A percentile compares a stretch with the other conserved stretches of the same genome.
These are phyloP conservation scores for Murraya paniculata DNA, from an alignment of 345 rosid genomes.

Conservation along the genomic window DNA sequence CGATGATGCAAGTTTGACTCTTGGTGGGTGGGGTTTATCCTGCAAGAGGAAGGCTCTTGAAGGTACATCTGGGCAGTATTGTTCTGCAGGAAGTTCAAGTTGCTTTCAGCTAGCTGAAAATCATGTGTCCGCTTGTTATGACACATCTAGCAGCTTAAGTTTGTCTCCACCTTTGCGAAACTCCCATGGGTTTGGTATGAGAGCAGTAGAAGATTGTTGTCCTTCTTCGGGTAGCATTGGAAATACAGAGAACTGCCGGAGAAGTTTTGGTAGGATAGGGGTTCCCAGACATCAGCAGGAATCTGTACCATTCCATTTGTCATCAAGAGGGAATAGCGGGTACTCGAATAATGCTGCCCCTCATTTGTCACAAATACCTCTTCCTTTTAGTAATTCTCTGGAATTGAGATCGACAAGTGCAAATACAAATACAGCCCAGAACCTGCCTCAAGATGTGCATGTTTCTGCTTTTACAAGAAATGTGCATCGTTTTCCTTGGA, in stretches of 20 bases:
- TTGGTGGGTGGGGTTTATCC: constrained; percentile 67
- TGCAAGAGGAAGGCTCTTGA: constrained; percentile 93
- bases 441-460: constrained; percentile 43
- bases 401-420: constrained; percentile 45
- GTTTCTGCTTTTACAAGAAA: constrained; percentile 54
- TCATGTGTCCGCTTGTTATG: constrained; percentile 36
- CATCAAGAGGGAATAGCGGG: constrained; percentile 42
- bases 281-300: constrained; percentile 56
- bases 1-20: constrained; percentile 54
- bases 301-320: constrained; percentile 39
- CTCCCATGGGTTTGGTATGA: constrained; percentile 49
- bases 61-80: constrained; percentile 63
- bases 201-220: constrained; percentile 41
- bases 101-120: constrained; percentile 46
- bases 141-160: constrained; percentile 58
- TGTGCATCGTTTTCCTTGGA: constrained; percentile 48
- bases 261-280: constrained; percentile 47
- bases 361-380: constrained; percentile 39
- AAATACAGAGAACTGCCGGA: constrained; percentile 30
- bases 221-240: constrained; percentile 33
- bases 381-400: constrained; percentile 38
- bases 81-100: constrained; percentile 52
- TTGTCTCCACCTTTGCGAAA: constrained; percentile 51
- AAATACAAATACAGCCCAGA: constrained; percentile 40
- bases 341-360: constrained; percentile 36